These are phyloP conservation scores for Trichoderma sp. DNA, from an alignment of 2,329 filamentous ascomycete species.

Conservation along the genomic window DNA sequence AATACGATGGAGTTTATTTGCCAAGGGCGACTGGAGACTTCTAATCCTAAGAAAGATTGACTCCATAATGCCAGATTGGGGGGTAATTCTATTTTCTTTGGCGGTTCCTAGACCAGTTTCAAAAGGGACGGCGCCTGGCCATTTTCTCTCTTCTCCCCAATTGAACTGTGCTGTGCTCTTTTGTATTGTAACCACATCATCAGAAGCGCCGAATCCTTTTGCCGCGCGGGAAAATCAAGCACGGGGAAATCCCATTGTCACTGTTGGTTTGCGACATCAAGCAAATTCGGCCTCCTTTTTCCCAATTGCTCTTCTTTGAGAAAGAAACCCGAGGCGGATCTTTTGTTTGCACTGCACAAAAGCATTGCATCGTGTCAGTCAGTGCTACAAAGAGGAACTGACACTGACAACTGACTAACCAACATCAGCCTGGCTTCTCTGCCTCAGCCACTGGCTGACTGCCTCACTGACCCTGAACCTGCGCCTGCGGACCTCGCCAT, in stretches of 20 bases:
- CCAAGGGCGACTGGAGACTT: neutral
- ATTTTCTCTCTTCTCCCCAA: neutral
- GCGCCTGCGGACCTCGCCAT: neutral
- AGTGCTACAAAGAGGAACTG: neutral
- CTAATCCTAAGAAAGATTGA: neutral
- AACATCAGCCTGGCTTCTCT: neutral
- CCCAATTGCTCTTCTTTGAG: neutral
- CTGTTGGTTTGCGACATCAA: neutral
- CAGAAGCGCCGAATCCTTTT: neutral
- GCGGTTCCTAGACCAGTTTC: neutral
- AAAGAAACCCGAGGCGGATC: neutral
- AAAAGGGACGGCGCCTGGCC: neutral
- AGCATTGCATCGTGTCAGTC: neutral
- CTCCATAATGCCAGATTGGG: neutral
- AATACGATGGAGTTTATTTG: neutral
- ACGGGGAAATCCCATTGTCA: neutral
- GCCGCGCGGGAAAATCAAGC: neutral
- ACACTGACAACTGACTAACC: neutral
- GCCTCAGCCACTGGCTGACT: conserved; percentile 6
- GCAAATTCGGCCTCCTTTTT: neutral
- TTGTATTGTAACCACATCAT: neutral
- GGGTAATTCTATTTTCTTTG: neutral
- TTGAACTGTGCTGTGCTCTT: too few species aligned
- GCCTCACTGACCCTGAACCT: neutral
- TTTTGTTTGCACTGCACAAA: neutral